A percentile compares a stretch with the other conserved stretches of the same genome.
Evolutionary conservation across 176 grass and related monocot species (phyloP).

Genomic region (Paspalum vaginatum): DNA sequence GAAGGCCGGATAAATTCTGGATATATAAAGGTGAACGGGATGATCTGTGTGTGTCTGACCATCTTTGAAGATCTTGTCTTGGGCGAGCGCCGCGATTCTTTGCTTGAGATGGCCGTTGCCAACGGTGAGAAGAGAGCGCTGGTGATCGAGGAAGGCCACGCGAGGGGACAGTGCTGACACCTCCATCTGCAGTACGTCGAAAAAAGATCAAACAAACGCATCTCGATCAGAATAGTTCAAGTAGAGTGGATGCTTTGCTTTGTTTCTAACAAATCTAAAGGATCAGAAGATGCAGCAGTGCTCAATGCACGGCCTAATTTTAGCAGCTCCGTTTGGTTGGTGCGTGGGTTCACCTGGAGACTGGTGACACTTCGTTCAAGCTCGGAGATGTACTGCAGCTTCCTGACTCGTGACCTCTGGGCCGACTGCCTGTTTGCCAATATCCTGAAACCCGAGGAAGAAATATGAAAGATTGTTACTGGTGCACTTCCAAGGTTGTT

Average conservation of each 20-base stretch:
- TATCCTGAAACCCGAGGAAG: conserved; percentile 53
- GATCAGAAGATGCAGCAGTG: too few species aligned
- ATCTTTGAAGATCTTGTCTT: conserved; percentile 98
- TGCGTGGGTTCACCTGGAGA: conserved; percentile 60
- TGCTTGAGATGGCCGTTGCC: conserved; percentile 98
- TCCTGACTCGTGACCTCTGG: conserved; percentile 91
- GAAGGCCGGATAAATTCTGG: not conserved
- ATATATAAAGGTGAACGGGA: not conserved
- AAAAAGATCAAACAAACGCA: conserved; percentile 22
- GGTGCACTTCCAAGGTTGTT: not conserved
- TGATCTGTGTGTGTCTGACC: conserved; percentile 42
- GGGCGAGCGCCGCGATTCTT: conserved; percentile 84
- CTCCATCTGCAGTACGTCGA: conserved; percentile 59
- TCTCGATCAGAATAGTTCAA: not conserved
- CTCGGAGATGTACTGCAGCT: conserved; percentile 97
- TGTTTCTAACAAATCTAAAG: too few species aligned
- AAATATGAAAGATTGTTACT: not conserved
- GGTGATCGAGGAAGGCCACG: conserved; percentile 96
- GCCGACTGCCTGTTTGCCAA: conserved; percentile 97
- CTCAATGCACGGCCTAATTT: too few species aligned
- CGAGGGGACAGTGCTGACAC: conserved; percentile 85
- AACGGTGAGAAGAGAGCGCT: conserved; percentile 81
- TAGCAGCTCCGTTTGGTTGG: too few species aligned
- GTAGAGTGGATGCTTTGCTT: not conserved
- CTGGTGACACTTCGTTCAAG: conserved; percentile 91